Conservation (phyloP, 371 early-diverging fungal genomes). For the Smittium mucronatum region DNA sequence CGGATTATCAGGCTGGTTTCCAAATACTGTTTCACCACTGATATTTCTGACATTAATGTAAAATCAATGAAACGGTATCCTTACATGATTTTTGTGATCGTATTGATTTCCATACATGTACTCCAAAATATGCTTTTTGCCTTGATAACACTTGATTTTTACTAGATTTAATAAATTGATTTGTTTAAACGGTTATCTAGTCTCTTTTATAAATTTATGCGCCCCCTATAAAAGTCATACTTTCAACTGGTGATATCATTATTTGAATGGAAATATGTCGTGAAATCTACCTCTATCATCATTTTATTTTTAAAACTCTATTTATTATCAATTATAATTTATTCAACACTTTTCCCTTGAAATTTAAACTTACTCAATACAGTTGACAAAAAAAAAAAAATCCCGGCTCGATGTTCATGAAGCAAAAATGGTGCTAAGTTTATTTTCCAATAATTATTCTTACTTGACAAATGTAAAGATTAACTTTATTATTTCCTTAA, state of each 20-base stretch:
- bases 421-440: too few relatives aligned
- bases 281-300: not conserved
- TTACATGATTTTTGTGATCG: conserved; percentile 48
- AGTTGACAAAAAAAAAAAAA: too few relatives aligned
- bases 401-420: too few relatives aligned
- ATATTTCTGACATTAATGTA: conserved; percentile 45
- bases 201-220: not conserved
- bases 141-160: conserved; percentile 46
- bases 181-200: not conserved
- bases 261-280: not conserved
- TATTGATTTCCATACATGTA: conserved; percentile 55
- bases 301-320: not conserved
- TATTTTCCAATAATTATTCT: too few relatives aligned
- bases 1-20: conserved; percentile 37
- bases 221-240: not conserved
- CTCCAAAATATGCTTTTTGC: conserved; percentile 56
- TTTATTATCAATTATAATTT: not conserved
- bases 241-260: not conserved
- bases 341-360: not conserved
- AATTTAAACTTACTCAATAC: too few relatives aligned
- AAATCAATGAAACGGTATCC: conserved; percentile 51
- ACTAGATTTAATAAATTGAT: conserved; percentile 13
- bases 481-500: too few relatives aligned
- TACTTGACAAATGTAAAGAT: too few relatives aligned
- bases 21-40: conserved; percentile 39